Evolutionary conservation across 1,284 basidiomycete genomes (phyloP).

Genomic region (Microbotryum silenes-acaulis): DNA sequence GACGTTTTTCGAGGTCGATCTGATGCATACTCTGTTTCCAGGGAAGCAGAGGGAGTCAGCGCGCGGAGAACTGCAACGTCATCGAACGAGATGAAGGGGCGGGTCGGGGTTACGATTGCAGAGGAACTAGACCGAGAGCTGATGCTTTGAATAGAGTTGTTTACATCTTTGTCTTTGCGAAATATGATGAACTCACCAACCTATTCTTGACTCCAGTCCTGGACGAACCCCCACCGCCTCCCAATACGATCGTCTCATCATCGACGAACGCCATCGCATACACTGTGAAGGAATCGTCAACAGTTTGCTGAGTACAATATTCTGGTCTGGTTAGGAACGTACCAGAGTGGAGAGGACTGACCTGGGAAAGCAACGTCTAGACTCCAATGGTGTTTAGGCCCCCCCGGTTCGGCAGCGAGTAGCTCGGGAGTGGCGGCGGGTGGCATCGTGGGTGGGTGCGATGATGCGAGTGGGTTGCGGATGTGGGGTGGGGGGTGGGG

Average conservation of each 20-base stretch:
- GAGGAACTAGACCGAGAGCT: background rate
- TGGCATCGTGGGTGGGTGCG: constrained; percentile 6
- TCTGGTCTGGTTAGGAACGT: no score
- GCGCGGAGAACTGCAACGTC: no score
- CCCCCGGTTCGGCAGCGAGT: constrained; percentile 12
- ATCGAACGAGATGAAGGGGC: no score
- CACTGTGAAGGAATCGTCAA: constrained; percentile 49
- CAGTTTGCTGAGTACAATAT: no score
- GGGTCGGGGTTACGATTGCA: background rate
- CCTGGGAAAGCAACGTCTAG: constrained; percentile 26
- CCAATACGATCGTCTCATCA: constrained; percentile 61
- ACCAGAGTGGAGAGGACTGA: background rate
- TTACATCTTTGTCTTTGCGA: background rate
- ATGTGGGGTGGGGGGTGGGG: no score
- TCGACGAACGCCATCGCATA: constrained; percentile 78
- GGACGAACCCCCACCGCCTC: constrained; percentile 76
- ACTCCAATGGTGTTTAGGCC: constrained; percentile 13
- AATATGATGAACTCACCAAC: constrained; percentile 52
- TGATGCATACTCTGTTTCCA: constrained; percentile 22
- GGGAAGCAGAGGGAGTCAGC: no score
- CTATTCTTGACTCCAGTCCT: constrained; percentile 86
- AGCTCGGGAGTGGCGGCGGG: background rate
- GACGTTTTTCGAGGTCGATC: constrained; percentile 25
- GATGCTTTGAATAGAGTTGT: background rate
- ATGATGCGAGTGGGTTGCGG: no score